Percentiles rank a stretch among this genome's conserved stretches.
Evolutionary conservation across 768 basidiomycete genomes (phyloP).

Genomic region (Exsudoporus frostii): DNA sequence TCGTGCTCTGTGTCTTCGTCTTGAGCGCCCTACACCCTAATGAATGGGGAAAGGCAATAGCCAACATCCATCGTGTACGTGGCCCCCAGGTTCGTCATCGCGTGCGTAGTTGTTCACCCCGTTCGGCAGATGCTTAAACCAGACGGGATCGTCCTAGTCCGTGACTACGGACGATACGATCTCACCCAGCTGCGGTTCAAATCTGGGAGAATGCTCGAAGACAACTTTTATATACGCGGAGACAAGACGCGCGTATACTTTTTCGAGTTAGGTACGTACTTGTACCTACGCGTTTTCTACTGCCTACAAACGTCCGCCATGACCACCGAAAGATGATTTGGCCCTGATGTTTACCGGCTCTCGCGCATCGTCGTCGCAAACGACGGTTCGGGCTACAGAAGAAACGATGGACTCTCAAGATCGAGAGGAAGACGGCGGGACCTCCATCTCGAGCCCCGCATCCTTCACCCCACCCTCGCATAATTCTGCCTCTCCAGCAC

Average conservation of each 20-base stretch:
- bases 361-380: conserved; percentile 34
- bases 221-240: conserved; percentile 94
- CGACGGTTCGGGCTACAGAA: conserved; percentile 32
- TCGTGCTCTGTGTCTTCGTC: conserved; percentile 91
- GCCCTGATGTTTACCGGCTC: conserved; percentile 76
- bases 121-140: conserved; percentile 79
- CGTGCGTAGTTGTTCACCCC: background rate
- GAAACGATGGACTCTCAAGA: conserved; percentile 34
- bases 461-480: conserved; percentile 9
- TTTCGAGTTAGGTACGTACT: conserved; percentile 72
- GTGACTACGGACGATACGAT: conserved; percentile 95
- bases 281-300: background rate
- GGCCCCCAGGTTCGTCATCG: background rate
- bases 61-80: conserved; percentile 72
- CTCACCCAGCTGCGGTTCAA: conserved; percentile 95
- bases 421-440: conserved; percentile 14
- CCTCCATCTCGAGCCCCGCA: conserved; percentile 1
- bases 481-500: background rate
- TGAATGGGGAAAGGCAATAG: conserved; percentile 84
- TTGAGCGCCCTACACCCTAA: conserved; percentile 89
- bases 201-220: conserved; percentile 78
- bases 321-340: conserved; percentile 59
- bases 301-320: background rate
- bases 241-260: conserved; percentile 98
- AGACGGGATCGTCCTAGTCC: conserved; percentile 76